Evolutionary conservation across 768 basidiomycete species (phyloP).

Genomic region (Glaciozyma antarctica): DNA sequence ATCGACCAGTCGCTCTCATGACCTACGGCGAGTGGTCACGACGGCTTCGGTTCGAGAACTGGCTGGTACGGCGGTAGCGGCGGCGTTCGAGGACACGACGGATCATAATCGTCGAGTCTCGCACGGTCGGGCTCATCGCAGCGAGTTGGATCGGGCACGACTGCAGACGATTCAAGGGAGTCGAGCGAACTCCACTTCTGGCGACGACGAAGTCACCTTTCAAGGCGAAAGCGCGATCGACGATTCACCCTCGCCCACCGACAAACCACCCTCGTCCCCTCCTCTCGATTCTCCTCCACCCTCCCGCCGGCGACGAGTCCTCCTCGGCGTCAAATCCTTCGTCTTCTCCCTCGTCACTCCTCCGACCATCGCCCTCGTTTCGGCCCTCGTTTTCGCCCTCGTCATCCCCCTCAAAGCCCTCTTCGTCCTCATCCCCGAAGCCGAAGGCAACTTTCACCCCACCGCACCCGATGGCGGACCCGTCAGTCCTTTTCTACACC

Average conservation of each 20-base stretch:
- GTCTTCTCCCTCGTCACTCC: constrained; percentile 46
- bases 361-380: constrained; percentile 49
- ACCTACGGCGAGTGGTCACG: not conserved
- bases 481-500: not conserved
- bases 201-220: not conserved
- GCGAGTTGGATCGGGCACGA: not conserved
- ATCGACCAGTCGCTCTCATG: not conserved
- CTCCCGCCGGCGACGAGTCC: not conserved
- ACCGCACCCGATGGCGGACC: constrained; percentile 1
- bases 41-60: not conserved
- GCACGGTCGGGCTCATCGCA: not conserved
- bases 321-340: constrained; percentile 23
- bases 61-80: not conserved
- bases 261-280: not conserved
- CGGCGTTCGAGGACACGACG: not conserved
- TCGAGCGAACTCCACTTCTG: not conserved
- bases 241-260: not conserved
- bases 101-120: not conserved
- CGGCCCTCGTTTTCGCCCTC: constrained; percentile 51
- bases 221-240: not conserved
- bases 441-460: constrained; percentile 37
- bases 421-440: constrained; percentile 48
- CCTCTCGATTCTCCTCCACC: not conserved
- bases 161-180: not conserved
- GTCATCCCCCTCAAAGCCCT: constrained; percentile 53